Base-by-base conservation (phyloP, 169 alveolate genomes). In the Plasmodium inui region DNA sequence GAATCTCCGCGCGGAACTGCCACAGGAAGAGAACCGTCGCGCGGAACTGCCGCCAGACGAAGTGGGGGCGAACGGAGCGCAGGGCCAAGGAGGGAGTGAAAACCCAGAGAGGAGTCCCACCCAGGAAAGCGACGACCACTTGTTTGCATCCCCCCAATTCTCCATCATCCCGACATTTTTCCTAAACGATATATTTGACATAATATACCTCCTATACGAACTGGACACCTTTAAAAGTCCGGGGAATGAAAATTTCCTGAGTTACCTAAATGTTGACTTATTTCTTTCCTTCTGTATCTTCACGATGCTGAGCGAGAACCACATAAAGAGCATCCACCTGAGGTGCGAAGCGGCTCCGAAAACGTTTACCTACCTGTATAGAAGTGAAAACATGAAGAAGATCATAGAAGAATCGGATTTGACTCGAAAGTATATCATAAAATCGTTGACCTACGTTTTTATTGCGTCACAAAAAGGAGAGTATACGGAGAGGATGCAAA, bases 271-370 rank as follows among this genome's bases (percentile, higher is more conserved):
- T 83, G 91, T 96, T 61, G 99, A 97, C 82, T 95, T 97, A 17
- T 92, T 97, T 71, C 85, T 97, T 39, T 95, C 99, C 2, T 83
- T 96, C 26, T 93, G 97, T 73, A 93, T 97, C 19, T 96, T 95
- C 50, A 93, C 97, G 34, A 97, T 97, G 98, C 94, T 92, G 73
- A 90, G 96, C 28, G 97, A 97, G 28, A 72, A 85, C 55, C 93
- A 92, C 83, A 96, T 97, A 83, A 96, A 96, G 74, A 97, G 97
- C 80, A 96, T 97, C 4, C 98, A 97, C 67, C 82, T 96, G 39
- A 96, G 98, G 50, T 97, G 98, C 85, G 98, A 97, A 86, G 96
- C 95, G n/a, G 96, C 97, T 79, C 94, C 97, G 34, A 84, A 95
- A 50, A 92, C 96, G 9, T 83, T 96, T 37, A 82, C 96, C 14